Evolutionary conservation across 805 yeast genomes (phyloP), one percentile per base, ranked within the genome.

Genomic region (Starmerella vaccinii): DNA sequence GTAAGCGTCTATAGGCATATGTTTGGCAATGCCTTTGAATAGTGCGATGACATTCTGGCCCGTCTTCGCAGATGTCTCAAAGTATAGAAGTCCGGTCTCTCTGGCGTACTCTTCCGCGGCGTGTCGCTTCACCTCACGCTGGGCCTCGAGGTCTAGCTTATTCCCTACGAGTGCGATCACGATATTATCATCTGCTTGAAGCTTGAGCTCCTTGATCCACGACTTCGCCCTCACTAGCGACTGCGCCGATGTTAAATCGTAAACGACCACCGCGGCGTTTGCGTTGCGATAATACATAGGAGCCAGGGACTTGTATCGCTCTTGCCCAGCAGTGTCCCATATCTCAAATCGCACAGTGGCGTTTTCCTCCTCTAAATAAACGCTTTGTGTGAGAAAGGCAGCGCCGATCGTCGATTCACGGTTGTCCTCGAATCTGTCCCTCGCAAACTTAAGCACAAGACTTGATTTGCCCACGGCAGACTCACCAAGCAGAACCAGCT

Each of bases 321-420:
- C 94, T 64, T 84, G 98, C 23, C 98, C 98, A 0, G 98, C 98
- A 13, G 98, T 90, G 64, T 90, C 98, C 95, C 78, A 74, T 32
- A 74, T 74, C 56, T 74, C 78, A 47, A 66, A 80, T 64, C 63
- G 70, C 52, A 66, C 74, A 34, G 68, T 69, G 33, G 75, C 67
- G 55, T 70, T 63, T 15, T 44, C 47, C 48, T 71, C 76, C 2
- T 42, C 50, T 7, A 78, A 57, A 10, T 71, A 71, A 12, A 84
- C 71, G 10, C 83, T 80, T 64, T 88, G 94, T 16, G 97, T 86
- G 35, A 92, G 75, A 66, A 90, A 92, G 0, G 97, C 98, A 4
- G 98, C 99, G n/a, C 99, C 99, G 49, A 92, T 92, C 1, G 98
- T 92, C 39, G 95, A 84, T 58, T 94, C 86, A 52, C 90, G 77